Conservation (phyloP, 306 rosid species). For the Datisca glomerata region DNA sequence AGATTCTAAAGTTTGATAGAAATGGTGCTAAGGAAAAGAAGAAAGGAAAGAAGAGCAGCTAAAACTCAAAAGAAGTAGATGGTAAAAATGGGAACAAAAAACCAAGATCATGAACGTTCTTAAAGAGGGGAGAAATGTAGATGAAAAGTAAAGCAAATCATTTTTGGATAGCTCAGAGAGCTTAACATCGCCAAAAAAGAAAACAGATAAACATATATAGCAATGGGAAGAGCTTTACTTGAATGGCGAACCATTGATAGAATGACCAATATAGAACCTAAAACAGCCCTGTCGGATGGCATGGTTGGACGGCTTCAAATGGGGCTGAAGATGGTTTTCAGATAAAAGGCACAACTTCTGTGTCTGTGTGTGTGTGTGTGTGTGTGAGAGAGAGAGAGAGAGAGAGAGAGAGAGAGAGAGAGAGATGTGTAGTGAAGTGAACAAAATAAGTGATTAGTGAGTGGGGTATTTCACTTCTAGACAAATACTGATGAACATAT, state of each 20-base stretch:
- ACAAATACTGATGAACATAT: too few species aligned
- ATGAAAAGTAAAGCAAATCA: too few species aligned
- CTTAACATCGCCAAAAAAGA: too few species aligned
- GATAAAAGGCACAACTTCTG: not conserved
- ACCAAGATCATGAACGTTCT: not conserved
- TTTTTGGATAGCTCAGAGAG: too few species aligned
- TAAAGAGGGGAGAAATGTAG: not conserved
- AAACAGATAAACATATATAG: not conserved
- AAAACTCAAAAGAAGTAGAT: too few species aligned
- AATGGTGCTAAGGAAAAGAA: too few species aligned
- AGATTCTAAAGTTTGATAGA: too few species aligned
- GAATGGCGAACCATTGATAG: conserved; percentile 46
- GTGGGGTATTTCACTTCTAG: too few species aligned
- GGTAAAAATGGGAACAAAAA: too few species aligned
- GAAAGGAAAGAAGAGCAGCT: too few species aligned
- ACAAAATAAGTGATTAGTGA: conserved; percentile 18
- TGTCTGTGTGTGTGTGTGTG: too few species aligned
- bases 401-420: conserved; percentile 8
- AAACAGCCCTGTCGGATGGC: conserved; percentile 34
- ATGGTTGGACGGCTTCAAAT: conserved; percentile 3
- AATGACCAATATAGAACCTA: conserved; percentile 38
- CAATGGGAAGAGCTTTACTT: conserved; percentile 36
- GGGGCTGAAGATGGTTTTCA: conserved; percentile 2
- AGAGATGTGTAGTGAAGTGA: conserved; percentile 18
- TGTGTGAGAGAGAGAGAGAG: conserved; percentile 4